Evolutionary conservation across 495 filamentous ascomycete species (phyloP), one percentile per base, ranked within the genome.

Genomic region (Aspergillus bridgeri): DNA sequence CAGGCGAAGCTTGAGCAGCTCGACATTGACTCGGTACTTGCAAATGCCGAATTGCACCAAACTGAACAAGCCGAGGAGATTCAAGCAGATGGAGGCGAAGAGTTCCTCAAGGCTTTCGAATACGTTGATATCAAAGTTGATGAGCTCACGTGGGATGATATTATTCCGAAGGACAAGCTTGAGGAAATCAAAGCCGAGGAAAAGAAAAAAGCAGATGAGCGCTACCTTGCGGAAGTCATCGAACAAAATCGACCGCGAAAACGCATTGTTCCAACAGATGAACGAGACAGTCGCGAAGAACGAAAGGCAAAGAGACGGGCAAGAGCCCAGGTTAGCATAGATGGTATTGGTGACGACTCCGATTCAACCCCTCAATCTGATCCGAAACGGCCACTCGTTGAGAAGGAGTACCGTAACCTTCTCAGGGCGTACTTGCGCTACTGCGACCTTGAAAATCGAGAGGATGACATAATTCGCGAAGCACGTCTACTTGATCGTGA

Each of bases 1-100:
- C 94, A 99, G 70, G 85, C 90, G 75, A 92, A 94, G 68, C 81
- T 99, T 23, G 94, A 99, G 68, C 91, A 96, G 69, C 85, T 99
- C n/a, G 94, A 99, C 65, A 97, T 99, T 58, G 94, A 99, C 64
- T 89, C 91, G 15, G 92, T 99, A 21, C 86, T 99, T 11, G 92
- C 90, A 48, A 95, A 95, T 70, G 94, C 95, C 22, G 94, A 99
- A 74, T 85, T 96, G 60, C 92, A 96, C 59, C 89, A 95, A 65
- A 96, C 92, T 0, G 91, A 96, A 64, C 87, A 96, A 45, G 86
- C 90, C 4, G 89, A 92, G 63, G 90, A 88, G 42, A 88, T 97
- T 50, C 90, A 93, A 57, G 94, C 91, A 54, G 94, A 96, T 67
- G 89, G 89, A 64, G 89, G 89, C 53, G 89, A 91, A 61, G 96